These are phyloP conservation scores for Hypoxylon sp. DNA, from an alignment of 2,329 filamentous ascomycete genomes.

Conservation along the genomic window DNA sequence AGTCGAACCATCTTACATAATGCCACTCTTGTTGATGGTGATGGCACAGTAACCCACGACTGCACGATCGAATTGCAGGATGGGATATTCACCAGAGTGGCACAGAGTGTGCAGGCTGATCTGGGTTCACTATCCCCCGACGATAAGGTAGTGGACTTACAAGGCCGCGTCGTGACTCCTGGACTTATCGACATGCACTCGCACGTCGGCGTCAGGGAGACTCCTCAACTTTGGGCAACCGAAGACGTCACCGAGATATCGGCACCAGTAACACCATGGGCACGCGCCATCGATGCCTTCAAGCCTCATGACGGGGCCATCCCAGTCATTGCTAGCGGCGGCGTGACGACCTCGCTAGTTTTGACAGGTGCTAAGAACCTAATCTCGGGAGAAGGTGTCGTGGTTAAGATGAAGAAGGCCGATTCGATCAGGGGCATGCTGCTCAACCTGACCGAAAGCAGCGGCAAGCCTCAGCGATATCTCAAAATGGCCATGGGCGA, in stretches of 20 bases:
- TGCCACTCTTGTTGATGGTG: constrained; percentile 42
- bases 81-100: constrained; percentile 35
- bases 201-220: constrained; percentile 30
- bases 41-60: constrained; percentile 29
- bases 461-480: constrained; percentile 32
- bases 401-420: constrained; percentile 36
- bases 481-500: constrained; percentile 38
- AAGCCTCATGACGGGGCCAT: constrained; percentile 38
- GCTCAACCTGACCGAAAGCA: constrained; percentile 17
- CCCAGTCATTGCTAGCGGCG: constrained; percentile 37
- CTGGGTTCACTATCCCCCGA: neutral
- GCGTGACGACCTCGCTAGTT: constrained; percentile 37
- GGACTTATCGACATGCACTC: constrained; percentile 39
- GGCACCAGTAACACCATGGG: constrained; percentile 34
- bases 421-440: constrained; percentile 29
- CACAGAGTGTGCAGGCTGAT: neutral
- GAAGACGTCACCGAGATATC: constrained; percentile 37
- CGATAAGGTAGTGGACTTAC: constrained; percentile 26
- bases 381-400: constrained; percentile 37
- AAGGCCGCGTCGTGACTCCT: constrained; percentile 35
- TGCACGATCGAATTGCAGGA: constrained; percentile 38
- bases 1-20: constrained; percentile 37
- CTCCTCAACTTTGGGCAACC: constrained; percentile 34
- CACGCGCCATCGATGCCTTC: constrained; percentile 34
- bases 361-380: constrained; percentile 37